Base-by-base conservation (phyloP, 768 basidiomycete genomes). In the Macrolepiota dolichaula region DNA sequence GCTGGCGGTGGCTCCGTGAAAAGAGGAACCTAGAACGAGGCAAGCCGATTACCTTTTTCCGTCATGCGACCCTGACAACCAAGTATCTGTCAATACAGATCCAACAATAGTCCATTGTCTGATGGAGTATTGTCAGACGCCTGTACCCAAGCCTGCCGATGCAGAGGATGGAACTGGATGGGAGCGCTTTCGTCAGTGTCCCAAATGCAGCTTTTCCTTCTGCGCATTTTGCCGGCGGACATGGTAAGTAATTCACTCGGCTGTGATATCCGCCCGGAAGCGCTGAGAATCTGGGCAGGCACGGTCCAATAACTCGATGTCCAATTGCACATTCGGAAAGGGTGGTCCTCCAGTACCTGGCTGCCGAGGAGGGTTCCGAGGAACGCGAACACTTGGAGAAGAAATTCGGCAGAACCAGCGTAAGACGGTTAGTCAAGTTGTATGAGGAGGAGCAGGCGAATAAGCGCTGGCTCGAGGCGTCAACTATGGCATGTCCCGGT, bases 61-160 rank as follows among this genome's bases (percentile, higher is more conserved):
- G 19, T 4, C 24, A 54, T 4, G 44, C 17, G 53, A 37, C 36
- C 38, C 27, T 54, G 27, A 25, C 25, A 42, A 37, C 62, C 51
- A 65, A 69, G 65, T 51, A 64, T 67, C 22, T 12, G 24, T 22
- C 32, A 15, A 2, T 17, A 12, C 51, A 90, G 93, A 95, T 72
- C 92, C 92, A 24, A 80, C 87, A 5, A 87, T 89, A 59, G 80
- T 92, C 4, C 82, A 89, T 65, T 97, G 94, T 73, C 94, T 94
- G 0, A 81, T 92, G 73, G 73, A 81, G 38, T 81, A 85, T 51
- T 97, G 94, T 69, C 94, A 96, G 71, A 80, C 83, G n/a, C 84
- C 90, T 17, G 89, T 96, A 6, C 78, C 83, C 38, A 83, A 81
- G 64, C 86, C 89, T 10, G 66, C 57, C 27, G 73, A 72, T 29